Evolutionary conservation across 1,284 basidiomycete genomes (phyloP).

Genomic region (Trametes versicolor): DNA sequence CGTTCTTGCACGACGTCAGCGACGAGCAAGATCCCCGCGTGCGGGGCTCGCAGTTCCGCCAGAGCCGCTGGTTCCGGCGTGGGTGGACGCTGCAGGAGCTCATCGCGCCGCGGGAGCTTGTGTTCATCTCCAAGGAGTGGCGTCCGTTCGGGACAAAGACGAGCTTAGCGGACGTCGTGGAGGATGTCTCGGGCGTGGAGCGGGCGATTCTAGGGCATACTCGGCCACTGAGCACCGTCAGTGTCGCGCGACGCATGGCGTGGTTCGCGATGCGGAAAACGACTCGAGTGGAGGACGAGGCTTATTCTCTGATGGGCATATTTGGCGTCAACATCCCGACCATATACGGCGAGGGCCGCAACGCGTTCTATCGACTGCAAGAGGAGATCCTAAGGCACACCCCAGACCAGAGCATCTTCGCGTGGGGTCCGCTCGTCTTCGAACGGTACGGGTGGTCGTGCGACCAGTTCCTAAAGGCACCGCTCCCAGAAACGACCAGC

Average conservation of each 20-base stretch:
- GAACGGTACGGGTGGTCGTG: conserved; percentile 17
- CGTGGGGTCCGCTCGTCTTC: conserved; percentile 16
- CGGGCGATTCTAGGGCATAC: conserved; percentile 9
- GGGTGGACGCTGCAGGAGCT: conserved; percentile 28
- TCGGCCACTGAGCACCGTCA: conserved; percentile 7
- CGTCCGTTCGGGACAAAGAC: conserved; percentile 17
- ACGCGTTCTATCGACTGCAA: conserved; percentile 22
- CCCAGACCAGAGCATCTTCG: conserved; percentile 24
- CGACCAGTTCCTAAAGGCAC: background rate
- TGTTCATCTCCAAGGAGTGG: conserved; percentile 17
- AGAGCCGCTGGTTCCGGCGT: conserved; percentile 23
- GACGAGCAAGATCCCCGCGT: conserved; percentile 17
- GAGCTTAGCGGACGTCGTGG: conserved; percentile 19
- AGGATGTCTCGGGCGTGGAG: conserved; percentile 19
- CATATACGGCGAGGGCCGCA: conserved; percentile 21
- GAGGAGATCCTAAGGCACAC: conserved; percentile 17
- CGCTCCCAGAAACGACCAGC: background rate
- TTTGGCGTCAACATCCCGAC: conserved; percentile 22
- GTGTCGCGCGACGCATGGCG: conserved; percentile 21
- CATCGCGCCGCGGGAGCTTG: conserved; percentile 18
- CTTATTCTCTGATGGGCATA: conserved; percentile 25
- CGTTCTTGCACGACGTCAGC: conserved; percentile 22
- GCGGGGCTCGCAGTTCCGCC: conserved; percentile 18
- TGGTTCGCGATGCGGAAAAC: conserved; percentile 22
- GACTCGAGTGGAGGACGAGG: conserved; percentile 23